Conservation (phyloP, 2,329 filamentous ascomycete genomes). For the Ceratocystis papillata region DNA sequence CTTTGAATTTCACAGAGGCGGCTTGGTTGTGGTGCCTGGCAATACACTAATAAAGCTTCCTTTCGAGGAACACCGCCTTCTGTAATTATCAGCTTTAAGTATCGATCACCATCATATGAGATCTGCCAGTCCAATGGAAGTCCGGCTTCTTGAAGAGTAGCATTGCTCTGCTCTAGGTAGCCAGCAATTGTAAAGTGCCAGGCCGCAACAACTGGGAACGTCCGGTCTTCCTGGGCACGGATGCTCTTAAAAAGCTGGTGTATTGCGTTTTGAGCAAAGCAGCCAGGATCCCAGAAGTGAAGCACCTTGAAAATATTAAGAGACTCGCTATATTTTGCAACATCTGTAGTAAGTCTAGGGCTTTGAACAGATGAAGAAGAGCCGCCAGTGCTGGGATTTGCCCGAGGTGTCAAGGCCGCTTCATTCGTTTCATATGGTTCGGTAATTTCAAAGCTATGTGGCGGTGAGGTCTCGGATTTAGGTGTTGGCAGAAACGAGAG, state of each 20-base stretch:
- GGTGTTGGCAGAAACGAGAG: too few relatives aligned
- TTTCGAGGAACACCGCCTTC: not conserved
- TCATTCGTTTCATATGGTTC: too few relatives aligned
- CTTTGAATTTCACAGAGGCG: not conserved
- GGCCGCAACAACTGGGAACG: not conserved
- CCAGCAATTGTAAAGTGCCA: conserved; percentile 2
- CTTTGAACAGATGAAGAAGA: not conserved
- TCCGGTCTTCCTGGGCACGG: not conserved
- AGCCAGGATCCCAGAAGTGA: conserved; percentile 3
- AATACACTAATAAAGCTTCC: conserved; percentile 10
- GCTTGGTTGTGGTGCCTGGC: not conserved
- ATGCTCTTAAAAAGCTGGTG: conserved; percentile 10
- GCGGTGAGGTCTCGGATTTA: too few relatives aligned
- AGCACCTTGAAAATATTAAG: not conserved
- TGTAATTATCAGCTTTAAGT: not conserved
- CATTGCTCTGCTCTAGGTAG: conserved; percentile 6
- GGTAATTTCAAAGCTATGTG: too few relatives aligned
- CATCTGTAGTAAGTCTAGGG: not conserved
- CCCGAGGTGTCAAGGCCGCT: too few relatives aligned
- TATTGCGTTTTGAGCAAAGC: conserved; percentile 5
- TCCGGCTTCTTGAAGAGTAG: not conserved
- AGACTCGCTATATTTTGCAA: not conserved
- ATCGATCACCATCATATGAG: not conserved
- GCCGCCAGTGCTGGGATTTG: too few relatives aligned
- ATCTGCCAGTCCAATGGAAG: conserved; percentile 14